Evolutionary conservation across 2,329 filamentous ascomycete species (phyloP).

Genomic region (Aspergillus pseudonomiae): DNA sequence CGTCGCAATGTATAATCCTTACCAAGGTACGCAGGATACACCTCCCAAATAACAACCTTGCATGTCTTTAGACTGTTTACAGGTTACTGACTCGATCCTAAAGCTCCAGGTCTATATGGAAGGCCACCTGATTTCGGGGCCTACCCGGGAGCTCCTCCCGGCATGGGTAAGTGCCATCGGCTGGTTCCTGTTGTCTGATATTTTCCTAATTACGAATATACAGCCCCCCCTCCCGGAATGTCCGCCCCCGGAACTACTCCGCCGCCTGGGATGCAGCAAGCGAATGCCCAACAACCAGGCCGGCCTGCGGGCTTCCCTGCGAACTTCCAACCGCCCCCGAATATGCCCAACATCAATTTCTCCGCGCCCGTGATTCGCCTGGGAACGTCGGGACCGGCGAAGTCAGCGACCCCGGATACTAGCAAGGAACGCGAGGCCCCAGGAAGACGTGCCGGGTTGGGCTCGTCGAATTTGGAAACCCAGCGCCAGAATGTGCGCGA

Average conservation of each 20-base stretch:
- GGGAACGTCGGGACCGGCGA: constrained; percentile 71
- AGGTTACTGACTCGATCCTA: constrained; percentile 14
- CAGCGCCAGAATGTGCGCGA: constrained; percentile 70
- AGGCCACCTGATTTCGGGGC: constrained; percentile 72
- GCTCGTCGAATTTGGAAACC: constrained; percentile 66
- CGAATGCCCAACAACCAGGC: constrained; percentile 73
- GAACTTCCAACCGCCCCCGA: constrained; percentile 84
- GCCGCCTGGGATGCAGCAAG: constrained; percentile 76
- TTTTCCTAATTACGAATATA: constrained; percentile 23
- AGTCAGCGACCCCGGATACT: constrained; percentile 54
- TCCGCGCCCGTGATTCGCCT: constrained; percentile 94
- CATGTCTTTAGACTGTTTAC: not conserved
- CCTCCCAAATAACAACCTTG: not conserved
- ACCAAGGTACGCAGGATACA: constrained; percentile 40
- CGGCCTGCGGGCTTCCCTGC: constrained; percentile 78
- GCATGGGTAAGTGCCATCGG: constrained; percentile 67
- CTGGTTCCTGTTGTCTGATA: not conserved
- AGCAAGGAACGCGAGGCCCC: constrained; percentile 50
- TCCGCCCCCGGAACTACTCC: constrained; percentile 76
- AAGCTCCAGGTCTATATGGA: constrained; percentile 64
- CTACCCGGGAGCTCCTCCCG: constrained; percentile 76
- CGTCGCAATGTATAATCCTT: constrained; percentile 48
- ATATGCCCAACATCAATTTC: constrained; percentile 98
- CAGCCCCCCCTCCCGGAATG: constrained; percentile 79
- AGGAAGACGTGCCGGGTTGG: constrained; percentile 59